Percentiles rank a stretch among this genome's conserved stretches.
phyloP scores from a whole-genome alignment of 441 rosid species.

The Pelargonium exstipulatum region DNA sequence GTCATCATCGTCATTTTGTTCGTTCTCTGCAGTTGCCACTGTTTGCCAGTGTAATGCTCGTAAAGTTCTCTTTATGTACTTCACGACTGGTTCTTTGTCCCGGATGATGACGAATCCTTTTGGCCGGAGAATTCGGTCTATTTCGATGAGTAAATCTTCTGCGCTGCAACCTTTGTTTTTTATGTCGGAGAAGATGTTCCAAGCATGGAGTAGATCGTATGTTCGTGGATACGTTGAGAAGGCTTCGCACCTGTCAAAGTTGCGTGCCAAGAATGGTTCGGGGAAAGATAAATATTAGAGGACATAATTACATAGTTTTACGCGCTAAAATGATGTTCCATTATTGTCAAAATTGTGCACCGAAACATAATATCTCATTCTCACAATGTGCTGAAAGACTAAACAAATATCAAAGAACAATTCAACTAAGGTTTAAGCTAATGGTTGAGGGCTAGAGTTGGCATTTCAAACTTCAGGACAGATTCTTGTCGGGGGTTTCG shows the following conservation, averaged over 20 bases:
- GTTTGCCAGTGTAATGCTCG: slow-evolving; percentile 84
- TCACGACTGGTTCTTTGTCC: slow-evolving; percentile 61
- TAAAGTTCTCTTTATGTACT: slow-evolving; percentile 58
- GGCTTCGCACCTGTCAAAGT: slow-evolving; percentile 75
- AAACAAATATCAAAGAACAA: too few species aligned
- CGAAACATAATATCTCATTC: too few species aligned
- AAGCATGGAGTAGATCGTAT: slow-evolving; percentile 89
- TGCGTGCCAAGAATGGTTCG: neutral
- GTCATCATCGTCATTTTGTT: slow-evolving; percentile 48
- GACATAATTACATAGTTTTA: too few species aligned
- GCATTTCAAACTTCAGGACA: too few species aligned
- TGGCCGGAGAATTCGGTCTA: slow-evolving; percentile 94
- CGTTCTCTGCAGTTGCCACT: slow-evolving; percentile 48
- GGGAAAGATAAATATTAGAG: neutral
- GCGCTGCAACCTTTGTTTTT: slow-evolving; percentile 74
- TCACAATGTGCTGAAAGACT: too few species aligned
- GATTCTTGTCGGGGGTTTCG: too few species aligned
- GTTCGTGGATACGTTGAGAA: slow-evolving; percentile 91
- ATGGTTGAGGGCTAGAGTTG: too few species aligned
- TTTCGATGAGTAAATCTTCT: slow-evolving; percentile 79
- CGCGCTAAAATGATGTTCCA: too few species aligned
- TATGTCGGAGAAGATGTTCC: slow-evolving; percentile 70
- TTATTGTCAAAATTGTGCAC: too few species aligned
- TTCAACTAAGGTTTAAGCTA: too few species aligned
- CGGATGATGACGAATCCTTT: slow-evolving; percentile 69